These are phyloP conservation scores for Moesziomyces aphidis DNA, from an alignment of 1,284 basidiomycete genomes.

Conservation along the genomic window DNA sequence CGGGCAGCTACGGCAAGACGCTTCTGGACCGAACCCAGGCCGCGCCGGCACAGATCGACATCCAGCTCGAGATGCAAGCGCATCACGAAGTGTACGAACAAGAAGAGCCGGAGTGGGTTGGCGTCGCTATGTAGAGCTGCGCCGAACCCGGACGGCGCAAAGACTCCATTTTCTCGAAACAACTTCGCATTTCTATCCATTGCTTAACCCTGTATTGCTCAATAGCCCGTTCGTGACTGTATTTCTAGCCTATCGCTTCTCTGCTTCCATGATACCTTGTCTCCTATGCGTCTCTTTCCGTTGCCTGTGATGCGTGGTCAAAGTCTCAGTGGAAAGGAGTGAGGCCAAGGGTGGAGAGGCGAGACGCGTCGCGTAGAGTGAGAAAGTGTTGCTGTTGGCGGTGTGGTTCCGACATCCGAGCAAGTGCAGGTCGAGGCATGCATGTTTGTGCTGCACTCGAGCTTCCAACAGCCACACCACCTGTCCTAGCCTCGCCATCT, in stretches of 20 bases:
- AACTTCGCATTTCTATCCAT: not conserved
- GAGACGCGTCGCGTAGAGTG: constrained; percentile 46
- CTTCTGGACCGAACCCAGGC: constrained; percentile 8
- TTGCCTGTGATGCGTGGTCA: not conserved
- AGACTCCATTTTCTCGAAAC: not conserved
- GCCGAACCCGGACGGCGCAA: constrained; percentile 2
- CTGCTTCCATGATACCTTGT: constrained; percentile 5
- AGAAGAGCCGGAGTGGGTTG: constrained; percentile 39
- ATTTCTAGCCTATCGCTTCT: constrained; percentile 3
- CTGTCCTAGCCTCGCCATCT: not conserved
- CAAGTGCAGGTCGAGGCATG: not conserved
- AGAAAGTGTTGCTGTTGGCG: constrained; percentile 18
- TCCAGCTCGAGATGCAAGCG: constrained; percentile 2
- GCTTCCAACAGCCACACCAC: not conserved
- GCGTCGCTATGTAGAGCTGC: constrained; percentile 39
- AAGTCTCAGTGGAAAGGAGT: not conserved
- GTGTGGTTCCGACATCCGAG: constrained; percentile 29
- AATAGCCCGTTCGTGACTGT: constrained; percentile 4
- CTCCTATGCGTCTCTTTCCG: not conserved
- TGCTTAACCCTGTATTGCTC: constrained; percentile 4
- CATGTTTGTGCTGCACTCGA: not conserved
- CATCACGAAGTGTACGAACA: constrained; percentile 10
- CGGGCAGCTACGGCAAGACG: constrained; percentile 27
- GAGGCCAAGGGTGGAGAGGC: not conserved
- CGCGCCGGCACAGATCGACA: constrained; percentile 4